Conservation (phyloP, 345 rosid genomes). For the Conringia planisiliqua region DNA sequence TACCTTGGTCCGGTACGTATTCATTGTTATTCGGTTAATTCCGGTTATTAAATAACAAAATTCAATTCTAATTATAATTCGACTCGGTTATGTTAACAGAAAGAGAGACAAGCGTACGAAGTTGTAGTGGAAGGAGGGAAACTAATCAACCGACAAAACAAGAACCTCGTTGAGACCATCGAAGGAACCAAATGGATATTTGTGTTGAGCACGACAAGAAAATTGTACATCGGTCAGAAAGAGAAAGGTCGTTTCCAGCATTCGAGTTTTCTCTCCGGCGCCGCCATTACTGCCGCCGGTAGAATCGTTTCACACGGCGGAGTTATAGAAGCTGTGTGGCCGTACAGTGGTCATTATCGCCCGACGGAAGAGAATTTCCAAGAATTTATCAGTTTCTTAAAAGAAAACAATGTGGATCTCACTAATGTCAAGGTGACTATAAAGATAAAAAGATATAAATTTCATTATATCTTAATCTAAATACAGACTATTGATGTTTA, state of each 20-base stretch:
- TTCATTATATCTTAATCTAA: background rate
- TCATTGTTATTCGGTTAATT: background rate
- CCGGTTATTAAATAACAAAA: background rate
- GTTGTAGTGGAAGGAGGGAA: slow-evolving; percentile 49
- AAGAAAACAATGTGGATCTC: slow-evolving; percentile 68
- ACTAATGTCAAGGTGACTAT: slow-evolving; percentile 69
- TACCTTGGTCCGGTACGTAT: slow-evolving; percentile 69
- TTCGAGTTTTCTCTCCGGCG: slow-evolving; percentile 80
- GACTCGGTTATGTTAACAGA: slow-evolving; percentile 32
- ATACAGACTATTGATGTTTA: background rate
- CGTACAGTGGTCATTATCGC: slow-evolving; percentile 93
- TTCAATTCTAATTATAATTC: background rate
- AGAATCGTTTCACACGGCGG: slow-evolving; percentile 56
- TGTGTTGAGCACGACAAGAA: slow-evolving; percentile 57
- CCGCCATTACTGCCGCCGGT: slow-evolving; percentile 69
- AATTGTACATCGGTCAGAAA: slow-evolving; percentile 56
- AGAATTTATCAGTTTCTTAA: slow-evolving; percentile 69
- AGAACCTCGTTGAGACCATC: slow-evolving; percentile 39
- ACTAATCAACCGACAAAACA: slow-evolving; percentile 44
- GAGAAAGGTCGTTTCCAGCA: slow-evolving; percentile 71
- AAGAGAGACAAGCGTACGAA: slow-evolving; percentile 65
- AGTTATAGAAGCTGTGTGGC: slow-evolving; percentile 78
- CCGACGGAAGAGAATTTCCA: slow-evolving; percentile 91
- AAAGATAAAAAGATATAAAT: background rate
- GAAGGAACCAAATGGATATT: slow-evolving; percentile 72